phyloP scores from a whole-genome alignment of 768 basidiomycete genomes.

The Strobilomyces dryophilus region DNA sequence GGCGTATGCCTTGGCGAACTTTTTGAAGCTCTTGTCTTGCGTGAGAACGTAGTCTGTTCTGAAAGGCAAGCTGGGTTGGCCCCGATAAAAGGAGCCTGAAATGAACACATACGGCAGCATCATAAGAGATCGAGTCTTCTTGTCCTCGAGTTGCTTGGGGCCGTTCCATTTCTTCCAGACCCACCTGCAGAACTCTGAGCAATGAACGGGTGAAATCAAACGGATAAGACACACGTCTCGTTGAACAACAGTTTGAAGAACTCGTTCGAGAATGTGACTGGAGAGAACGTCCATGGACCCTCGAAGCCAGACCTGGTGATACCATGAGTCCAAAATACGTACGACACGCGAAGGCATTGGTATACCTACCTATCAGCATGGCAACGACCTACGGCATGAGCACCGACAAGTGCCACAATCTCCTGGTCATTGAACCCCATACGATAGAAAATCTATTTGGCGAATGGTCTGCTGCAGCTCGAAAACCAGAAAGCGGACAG shows the following conservation, averaged over 20 bases:
- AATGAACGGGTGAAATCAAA: background rate
- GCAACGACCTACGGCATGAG: slow-evolving; percentile 95
- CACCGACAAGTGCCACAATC: slow-evolving; percentile 92
- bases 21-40: slow-evolving; percentile 91
- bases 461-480: background rate
- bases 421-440: slow-evolving; percentile 96
- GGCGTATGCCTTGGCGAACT: slow-evolving; percentile 83
- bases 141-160: slow-evolving; percentile 92
- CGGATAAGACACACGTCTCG: slow-evolving; percentile 56
- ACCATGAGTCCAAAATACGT: background rate
- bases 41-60: slow-evolving; percentile 86
- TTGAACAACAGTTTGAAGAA: slow-evolving; percentile 81
- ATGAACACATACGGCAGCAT: slow-evolving; percentile 78
- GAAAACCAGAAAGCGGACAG: background rate
- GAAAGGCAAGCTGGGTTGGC: background rate
- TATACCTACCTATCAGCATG: slow-evolving; percentile 65
- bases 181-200: slow-evolving; percentile 47
- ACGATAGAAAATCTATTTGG: slow-evolving; percentile 57
- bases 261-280: slow-evolving; percentile 83
- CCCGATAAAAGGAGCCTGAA: background rate
- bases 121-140: slow-evolving; percentile 85
- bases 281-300: slow-evolving; percentile 95
- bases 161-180: slow-evolving; percentile 95
- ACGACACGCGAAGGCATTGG: background rate
- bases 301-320: slow-evolving; percentile 67